These are phyloP conservation scores for Bromus sterilis DNA, from an alignment of 176 grass and related monocot species.

Conservation along the genomic window DNA sequence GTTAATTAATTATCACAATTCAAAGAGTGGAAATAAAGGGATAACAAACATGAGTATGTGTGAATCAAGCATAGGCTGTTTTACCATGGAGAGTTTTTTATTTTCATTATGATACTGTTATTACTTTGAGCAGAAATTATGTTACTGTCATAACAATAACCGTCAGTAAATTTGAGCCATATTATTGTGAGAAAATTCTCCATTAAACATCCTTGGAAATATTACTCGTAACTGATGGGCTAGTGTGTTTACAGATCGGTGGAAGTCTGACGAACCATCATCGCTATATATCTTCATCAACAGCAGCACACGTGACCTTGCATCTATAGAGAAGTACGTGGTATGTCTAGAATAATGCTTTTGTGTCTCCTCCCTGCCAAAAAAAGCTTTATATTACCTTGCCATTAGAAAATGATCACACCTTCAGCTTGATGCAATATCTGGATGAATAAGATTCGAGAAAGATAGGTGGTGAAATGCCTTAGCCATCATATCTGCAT, in stretches of 20 bases:
- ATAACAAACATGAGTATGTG: background rate
- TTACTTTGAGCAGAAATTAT: background rate
- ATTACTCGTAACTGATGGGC: background rate
- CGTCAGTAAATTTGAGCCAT: background rate
- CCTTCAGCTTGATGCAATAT: background rate
- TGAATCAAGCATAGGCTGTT: background rate
- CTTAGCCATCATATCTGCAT: background rate
- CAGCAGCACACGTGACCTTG: slow-evolving; percentile 85
- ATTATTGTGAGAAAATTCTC: background rate
- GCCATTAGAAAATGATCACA: background rate
- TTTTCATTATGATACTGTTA: background rate
- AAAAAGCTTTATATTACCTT: background rate
- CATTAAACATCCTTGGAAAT: background rate
- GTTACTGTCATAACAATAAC: background rate
- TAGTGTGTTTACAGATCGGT: slow-evolving; percentile 54
- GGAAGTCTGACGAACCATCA: slow-evolving; percentile 63
- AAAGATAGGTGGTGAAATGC: background rate
- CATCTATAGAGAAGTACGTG: slow-evolving; percentile 93
- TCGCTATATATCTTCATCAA: slow-evolving; percentile 93
- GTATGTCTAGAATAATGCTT: slow-evolving; percentile 48
- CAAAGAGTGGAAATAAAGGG: background rate
- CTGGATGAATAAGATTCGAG: background rate
- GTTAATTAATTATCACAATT: background rate
- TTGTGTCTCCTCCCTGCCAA: background rate
- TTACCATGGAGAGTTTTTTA: background rate